phyloP scores from a whole-genome alignment of 805 yeast species.

The Kuraishia piskuri region DNA sequence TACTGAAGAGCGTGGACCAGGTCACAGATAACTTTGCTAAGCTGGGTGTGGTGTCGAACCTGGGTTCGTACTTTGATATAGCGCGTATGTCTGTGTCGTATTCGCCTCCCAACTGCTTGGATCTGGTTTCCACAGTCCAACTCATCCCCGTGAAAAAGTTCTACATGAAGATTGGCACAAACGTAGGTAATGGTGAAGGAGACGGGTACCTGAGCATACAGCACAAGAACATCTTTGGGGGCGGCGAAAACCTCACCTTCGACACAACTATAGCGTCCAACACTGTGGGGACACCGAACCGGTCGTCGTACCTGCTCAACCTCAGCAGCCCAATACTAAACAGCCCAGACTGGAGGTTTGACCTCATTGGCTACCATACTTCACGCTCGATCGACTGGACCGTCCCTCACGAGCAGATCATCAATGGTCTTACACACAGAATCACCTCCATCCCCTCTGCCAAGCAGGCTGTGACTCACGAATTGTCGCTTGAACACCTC shows the following conservation, averaged over 20 bases:
- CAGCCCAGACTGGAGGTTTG: constrained; percentile 30
- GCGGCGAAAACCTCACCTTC: constrained; percentile 41
- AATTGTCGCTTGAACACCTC: constrained; percentile 34
- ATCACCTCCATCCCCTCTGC: constrained; percentile 25
- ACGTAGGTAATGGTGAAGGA: constrained; percentile 95
- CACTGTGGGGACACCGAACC: constrained; percentile 38
- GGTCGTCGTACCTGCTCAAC: constrained; percentile 39
- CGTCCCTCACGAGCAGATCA: constrained; percentile 31
- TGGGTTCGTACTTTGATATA: constrained; percentile 25
- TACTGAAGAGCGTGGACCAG: constrained; percentile 32
- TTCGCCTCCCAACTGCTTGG: constrained; percentile 14
- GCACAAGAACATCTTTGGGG: constrained; percentile 47
- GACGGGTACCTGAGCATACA: constrained; percentile 83
- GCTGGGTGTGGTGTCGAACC: constrained; percentile 32
- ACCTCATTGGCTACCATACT: constrained; percentile 31
- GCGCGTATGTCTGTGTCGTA: constrained; percentile 10
- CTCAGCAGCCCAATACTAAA: constrained; percentile 37
- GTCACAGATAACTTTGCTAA: constrained; percentile 34
- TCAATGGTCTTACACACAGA: constrained; percentile 34
- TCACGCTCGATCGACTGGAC: constrained; percentile 40
- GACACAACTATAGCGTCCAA: constrained; percentile 36
- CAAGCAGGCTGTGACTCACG: constrained; percentile 34
- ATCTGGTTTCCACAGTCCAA: constrained; percentile 19
- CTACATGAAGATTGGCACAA: constrained; percentile 87
- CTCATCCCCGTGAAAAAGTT: constrained; percentile 57